These are phyloP conservation scores for Colletotrichum musicola DNA, from an alignment of 2,329 filamentous ascomycete genomes.

Conservation along the genomic window DNA sequence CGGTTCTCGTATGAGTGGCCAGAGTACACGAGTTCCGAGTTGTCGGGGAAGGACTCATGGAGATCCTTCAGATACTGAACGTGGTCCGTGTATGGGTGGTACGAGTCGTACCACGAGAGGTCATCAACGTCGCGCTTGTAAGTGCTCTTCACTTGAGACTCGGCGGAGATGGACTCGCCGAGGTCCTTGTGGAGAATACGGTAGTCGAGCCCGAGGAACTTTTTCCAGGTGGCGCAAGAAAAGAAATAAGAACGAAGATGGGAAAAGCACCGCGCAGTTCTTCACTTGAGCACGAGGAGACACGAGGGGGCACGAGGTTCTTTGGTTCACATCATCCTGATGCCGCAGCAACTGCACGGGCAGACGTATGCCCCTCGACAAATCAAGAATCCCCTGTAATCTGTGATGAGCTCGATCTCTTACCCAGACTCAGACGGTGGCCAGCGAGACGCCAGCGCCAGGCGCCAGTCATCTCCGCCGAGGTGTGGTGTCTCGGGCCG, in stretches of 20 bases:
- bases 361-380: not conserved
- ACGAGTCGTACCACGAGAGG: constrained; percentile 62
- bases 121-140: constrained; percentile 47
- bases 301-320: no score
- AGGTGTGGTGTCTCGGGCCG: not conserved
- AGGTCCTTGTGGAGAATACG: constrained; percentile 43
- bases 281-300: no score
- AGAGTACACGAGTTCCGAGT: constrained; percentile 60
- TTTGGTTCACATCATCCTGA: not conserved
- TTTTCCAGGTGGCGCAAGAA: no score
- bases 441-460: not conserved
- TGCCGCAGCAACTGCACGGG: not conserved
- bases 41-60: constrained; percentile 55
- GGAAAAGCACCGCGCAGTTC: no score
- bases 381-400: not conserved
- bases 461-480: not conserved
- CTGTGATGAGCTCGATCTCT: no score
- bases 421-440: no score
- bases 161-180: constrained; percentile 43
- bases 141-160: constrained; percentile 30
- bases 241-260: no score
- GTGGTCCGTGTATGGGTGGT: constrained; percentile 65
- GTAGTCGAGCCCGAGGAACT: constrained; percentile 42
- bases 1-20: constrained; percentile 60
- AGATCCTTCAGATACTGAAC: constrained; percentile 58